Evolutionary conservation across 768 basidiomycete genomes (phyloP).

Genomic region (Lactarius hatsudake): DNA sequence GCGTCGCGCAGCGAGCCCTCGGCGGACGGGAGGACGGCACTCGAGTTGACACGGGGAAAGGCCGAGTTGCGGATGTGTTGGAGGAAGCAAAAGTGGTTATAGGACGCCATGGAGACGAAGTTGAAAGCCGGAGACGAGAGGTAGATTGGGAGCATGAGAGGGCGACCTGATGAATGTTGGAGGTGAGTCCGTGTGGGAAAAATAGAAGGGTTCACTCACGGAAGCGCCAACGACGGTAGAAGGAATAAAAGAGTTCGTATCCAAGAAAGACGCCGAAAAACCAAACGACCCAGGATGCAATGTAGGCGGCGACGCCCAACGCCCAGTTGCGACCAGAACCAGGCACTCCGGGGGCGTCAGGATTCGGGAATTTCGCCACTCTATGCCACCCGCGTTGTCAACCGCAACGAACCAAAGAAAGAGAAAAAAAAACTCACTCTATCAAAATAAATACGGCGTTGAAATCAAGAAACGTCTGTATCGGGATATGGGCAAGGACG

Average conservation of each 20-base stretch:
- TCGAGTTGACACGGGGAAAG: slow-evolving; percentile 49
- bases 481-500: slow-evolving; percentile 65
- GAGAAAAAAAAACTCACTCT: slow-evolving; percentile 52
- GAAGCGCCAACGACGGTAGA: slow-evolving; percentile 71
- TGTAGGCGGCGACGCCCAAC: slow-evolving; percentile 77
- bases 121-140: slow-evolving; percentile 77
- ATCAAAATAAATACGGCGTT: slow-evolving; percentile 81
- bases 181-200: slow-evolving; percentile 14
- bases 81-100: slow-evolving; percentile 81
- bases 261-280: slow-evolving; percentile 67
- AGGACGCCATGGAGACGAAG: slow-evolving; percentile 73
- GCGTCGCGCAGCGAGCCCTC: slow-evolving; percentile 43
- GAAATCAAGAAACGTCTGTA: slow-evolving; percentile 87
- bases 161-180: slow-evolving; percentile 56
- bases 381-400: slow-evolving; percentile 37
- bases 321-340: slow-evolving; percentile 79
- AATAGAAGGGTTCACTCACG: slow-evolving; percentile 52
- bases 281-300: slow-evolving; percentile 77
- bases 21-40: slow-evolving; percentile 28
- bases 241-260: slow-evolving; percentile 77
- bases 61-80: slow-evolving; percentile 74
- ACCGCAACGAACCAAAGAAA: slow-evolving; percentile 10
- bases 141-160: slow-evolving; percentile 79
- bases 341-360: slow-evolving; percentile 63
- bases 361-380: slow-evolving; percentile 72